Evolutionary conservation across 208 protist species (phyloP), one percentile per base, ranked within the genome.

Genomic region (Phytomonas francai): DNA sequence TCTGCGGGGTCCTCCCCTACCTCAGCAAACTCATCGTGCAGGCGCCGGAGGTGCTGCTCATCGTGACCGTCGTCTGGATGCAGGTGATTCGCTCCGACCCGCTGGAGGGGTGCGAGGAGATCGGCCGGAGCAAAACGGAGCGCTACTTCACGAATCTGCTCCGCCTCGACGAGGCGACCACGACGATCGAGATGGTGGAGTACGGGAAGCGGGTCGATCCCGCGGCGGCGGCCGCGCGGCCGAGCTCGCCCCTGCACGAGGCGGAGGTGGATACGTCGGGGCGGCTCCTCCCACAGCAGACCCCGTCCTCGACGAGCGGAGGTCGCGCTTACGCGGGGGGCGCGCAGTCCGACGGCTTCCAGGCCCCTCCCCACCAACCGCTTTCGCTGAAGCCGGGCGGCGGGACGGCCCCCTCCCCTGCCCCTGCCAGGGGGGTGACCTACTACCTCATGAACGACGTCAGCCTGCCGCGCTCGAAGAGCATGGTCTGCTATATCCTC

Each of bases 1-100:
- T 91, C 19, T 98, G 99, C 67, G 98, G 98, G 62, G 96, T 99
- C 59, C 94, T 99, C 62, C 98, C 97, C 12, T 99, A 99, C 81
- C 83, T 99, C 28, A 85, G 97, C 33, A 98, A 97, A 72, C 87
- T 99, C 22, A 85, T 99, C 28, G 86, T 87, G 58, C 77, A 87
- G 58, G 72, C 70, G n/a, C 89, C 87, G 3, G 83, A 94, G 30
- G 79, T 88, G 14, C 89, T 89, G 60, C 74, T 94, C 2, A 79
- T 93, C 42, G 76, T 89, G 31, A 88, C 79, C 69, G 78, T 91
- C 59, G 71, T 96, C 42, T 96, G 91, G 88, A 93, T 91, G 87
- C 87, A 95, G 68, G 73, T 91, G 30, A 66, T 94, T 28, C 86
- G 84, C 22, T 75, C 79, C 27, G 81, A 91, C 74, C 76, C 80